A percentile compares a stretch with the other conserved stretches of the same genome.
phyloP scores from a whole-genome alignment of 83 land plant species.

The Isoetes engelmannii region DNA sequence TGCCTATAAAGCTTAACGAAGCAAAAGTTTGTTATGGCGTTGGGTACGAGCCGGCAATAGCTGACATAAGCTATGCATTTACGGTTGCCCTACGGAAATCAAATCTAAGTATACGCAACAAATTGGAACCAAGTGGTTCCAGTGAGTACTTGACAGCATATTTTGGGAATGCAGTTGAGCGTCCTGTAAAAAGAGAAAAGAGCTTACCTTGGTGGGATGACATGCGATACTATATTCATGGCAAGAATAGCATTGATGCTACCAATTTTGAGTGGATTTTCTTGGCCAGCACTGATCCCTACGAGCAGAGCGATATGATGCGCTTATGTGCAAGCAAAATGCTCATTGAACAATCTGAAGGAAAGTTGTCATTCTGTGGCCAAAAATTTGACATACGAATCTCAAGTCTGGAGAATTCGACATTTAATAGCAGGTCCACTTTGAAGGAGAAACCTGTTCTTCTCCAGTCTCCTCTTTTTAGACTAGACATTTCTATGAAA shows the following conservation, averaged over 20 bases:
- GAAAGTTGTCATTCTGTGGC: conserved; percentile 49
- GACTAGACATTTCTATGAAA: conserved; percentile 77
- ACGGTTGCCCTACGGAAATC: conserved; percentile 86
- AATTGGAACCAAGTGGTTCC: not conserved
- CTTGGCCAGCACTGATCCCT: conserved; percentile 84
- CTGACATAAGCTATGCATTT: conserved; percentile 93
- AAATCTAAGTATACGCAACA: conserved; percentile 56
- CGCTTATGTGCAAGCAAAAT: conserved; percentile 49
- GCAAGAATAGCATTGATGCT: conserved; percentile 50
- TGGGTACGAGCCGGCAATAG: conserved; percentile 84
- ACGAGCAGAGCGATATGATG: conserved; percentile 75
- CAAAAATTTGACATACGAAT: conserved; percentile 55
- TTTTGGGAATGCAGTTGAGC: conserved; percentile 2
- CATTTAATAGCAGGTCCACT: no score
- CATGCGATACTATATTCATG: conserved; percentile 88
- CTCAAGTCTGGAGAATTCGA: conserved; percentile 63
- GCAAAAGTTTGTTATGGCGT: conserved; percentile 81
- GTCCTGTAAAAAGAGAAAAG: conserved; percentile 65
- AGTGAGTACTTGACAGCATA: conserved; percentile 1
- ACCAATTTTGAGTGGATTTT: conserved; percentile 54
- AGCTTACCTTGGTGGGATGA: conserved; percentile 99
- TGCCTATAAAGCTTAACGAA: conserved; percentile 63
- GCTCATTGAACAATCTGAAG: conserved; percentile 85
- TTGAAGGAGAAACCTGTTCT: conserved; percentile 31
- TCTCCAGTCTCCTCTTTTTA: conserved; percentile 59